Conservation (phyloP, 2,329 filamentous ascomycete genomes). For the Thermoascus crustaceus region DNA sequence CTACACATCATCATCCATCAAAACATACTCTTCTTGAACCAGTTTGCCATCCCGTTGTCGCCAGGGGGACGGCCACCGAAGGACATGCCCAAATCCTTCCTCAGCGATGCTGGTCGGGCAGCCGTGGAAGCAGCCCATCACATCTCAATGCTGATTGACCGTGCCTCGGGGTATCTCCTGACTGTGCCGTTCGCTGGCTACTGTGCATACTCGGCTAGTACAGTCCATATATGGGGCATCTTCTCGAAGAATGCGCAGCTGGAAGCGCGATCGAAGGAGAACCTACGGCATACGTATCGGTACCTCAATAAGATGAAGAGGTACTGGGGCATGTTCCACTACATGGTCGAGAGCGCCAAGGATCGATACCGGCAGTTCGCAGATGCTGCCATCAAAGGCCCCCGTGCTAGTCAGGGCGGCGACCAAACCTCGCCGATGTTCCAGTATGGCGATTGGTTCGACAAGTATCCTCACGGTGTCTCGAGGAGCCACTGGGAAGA, state of each 20-base stretch:
- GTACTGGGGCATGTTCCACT: slow-evolving; percentile 98
- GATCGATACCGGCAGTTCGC: slow-evolving; percentile 79
- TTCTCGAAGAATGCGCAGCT: slow-evolving; percentile 74
- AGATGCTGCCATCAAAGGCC: slow-evolving; percentile 66
- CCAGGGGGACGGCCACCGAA: slow-evolving; percentile 56
- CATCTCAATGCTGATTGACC: slow-evolving; percentile 75
- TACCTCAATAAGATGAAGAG: slow-evolving; percentile 93
- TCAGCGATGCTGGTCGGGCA: slow-evolving; percentile 63
- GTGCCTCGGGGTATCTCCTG: slow-evolving; percentile 70
- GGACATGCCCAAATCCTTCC: slow-evolving; percentile 69
- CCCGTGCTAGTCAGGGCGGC: slow-evolving; percentile 29
- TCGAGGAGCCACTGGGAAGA: slow-evolving; percentile 77
- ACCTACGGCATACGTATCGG: slow-evolving; percentile 78
- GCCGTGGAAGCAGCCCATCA: slow-evolving; percentile 77
- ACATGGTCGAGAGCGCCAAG: slow-evolving; percentile 86
- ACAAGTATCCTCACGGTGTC: slow-evolving; percentile 86
- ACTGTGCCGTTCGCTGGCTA: slow-evolving; percentile 92
- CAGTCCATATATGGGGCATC: slow-evolving; percentile 86
- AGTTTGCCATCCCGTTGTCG: slow-evolving; percentile 67
- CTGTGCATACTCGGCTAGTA: slow-evolving; percentile 85
- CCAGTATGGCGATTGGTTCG: slow-evolving; percentile 97
- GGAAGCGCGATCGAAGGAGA: slow-evolving; percentile 70
- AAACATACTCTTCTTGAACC: slow-evolving; percentile 80
- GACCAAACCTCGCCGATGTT: slow-evolving; percentile 62
- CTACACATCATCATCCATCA: slow-evolving; percentile 86